Percentiles rank a stretch among this genome's conserved stretches.
These are phyloP conservation scores for Crithidia acanthocephali DNA, from an alignment of 208 protist genomes.

Conservation along the genomic window DNA sequence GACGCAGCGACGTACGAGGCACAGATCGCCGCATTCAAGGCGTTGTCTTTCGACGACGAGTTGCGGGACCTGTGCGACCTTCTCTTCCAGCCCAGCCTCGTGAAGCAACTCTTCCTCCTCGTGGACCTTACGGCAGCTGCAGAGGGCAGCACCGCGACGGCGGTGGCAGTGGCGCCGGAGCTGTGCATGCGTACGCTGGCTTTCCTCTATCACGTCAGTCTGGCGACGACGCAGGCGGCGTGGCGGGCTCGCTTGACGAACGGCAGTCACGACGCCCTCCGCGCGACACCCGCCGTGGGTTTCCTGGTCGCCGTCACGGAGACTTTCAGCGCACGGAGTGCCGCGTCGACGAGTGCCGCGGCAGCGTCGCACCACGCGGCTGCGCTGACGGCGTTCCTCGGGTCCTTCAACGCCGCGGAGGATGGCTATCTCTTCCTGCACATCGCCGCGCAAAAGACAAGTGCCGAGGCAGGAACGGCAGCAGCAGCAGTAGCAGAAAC, in stretches of 20 bases:
- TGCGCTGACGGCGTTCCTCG: conserved; percentile 19
- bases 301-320: conserved; percentile 14
- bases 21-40: conserved; percentile 4
- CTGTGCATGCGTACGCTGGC: conserved; percentile 27
- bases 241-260: conserved; percentile 23
- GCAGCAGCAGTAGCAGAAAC: neutral
- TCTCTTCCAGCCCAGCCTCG: conserved; percentile 24
- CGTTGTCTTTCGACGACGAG: conserved; percentile 34
- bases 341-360: neutral
- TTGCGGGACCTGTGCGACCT: conserved; percentile 15
- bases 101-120: conserved; percentile 18
- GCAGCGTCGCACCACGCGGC: conserved; percentile 1
- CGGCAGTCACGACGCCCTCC: conserved; percentile 13
- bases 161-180: neutral
- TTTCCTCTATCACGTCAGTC: conserved; percentile 29
- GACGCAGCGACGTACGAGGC: neutral
- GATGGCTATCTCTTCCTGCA: conserved; percentile 20
- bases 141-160: neutral
- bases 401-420: conserved; percentile 10
- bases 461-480: neutral
- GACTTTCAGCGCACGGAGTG: conserved; percentile 9
- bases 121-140: neutral
- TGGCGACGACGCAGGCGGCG: conserved; percentile 22
- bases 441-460: conserved; percentile 6
- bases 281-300: conserved; percentile 8